Base-by-base conservation (phyloP, 1,139 yeast genomes). In the Suhomyces taliae region DNA sequence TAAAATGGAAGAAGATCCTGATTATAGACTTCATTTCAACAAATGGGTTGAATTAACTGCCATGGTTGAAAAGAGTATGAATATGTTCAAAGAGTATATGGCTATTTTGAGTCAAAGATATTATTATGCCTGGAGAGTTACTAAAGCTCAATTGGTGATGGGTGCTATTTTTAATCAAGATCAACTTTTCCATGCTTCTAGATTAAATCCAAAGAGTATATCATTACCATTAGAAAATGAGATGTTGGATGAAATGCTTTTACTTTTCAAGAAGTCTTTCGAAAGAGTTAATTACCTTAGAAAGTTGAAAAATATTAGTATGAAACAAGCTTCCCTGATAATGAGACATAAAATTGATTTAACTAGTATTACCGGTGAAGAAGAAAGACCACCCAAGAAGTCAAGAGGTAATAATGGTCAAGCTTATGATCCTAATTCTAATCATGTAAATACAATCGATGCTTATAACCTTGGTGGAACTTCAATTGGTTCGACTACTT, bases 61-160 rank as follows among this genome's bases (percentile, higher is more conserved):
- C 1, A 39, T 44, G 40, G 14, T 51, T 8, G 46, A 43, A 4
- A 41, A 36, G 8, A 43, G 52, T 14, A 39, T 45, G 8, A 39
- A 36, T 19, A 36, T 51, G 3, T 52, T 51, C 42, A 39, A 52
- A 32, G 51, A 45, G 11, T 51, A 49, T 29, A 36, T 55, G 15
- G 44, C 48, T 1, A 44, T 51, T 19, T 48, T 56, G 14, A 69
- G 79, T 44, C 67, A 72, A 43, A 60, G 77, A 37, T 77, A 78
- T 55, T 79, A 73, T 54, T 72, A 70, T 56, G 81, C 82, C 0
- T 78, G 83, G 83, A 66, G 76, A 54, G 65, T 72, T n/a, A 68
- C 74, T 36, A 78, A 76, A 48, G 72, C 74, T 3, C 79, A 74
- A 37, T 42, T 32, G n/a, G 49, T 49, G 32, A 48, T 56, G 34